Evolutionary conservation across 257 asterid species (phyloP), one percentile per base, ranked within the genome.

Genomic region (Avicennia marina): DNA sequence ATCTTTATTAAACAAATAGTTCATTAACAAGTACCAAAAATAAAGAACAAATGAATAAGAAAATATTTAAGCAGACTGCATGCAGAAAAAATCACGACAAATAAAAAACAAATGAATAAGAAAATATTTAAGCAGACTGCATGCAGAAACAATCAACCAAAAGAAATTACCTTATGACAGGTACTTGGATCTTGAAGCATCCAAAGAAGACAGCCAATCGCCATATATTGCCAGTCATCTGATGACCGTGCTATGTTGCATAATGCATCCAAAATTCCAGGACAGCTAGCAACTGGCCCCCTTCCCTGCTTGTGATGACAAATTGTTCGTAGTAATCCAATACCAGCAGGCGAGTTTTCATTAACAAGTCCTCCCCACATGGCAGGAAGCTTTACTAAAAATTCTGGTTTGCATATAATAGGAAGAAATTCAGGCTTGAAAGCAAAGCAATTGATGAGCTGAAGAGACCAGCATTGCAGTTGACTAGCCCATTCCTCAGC

Each of bases 401-500:
- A 93, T 44, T 93, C 97, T 0, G 75, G 77, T 60, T 80, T 86
- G 76, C 99, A 93, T 33, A 93, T 82, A 24, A 81, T 65, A 8
- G 90, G 77, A 63, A 93, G 83, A 75, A 86, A 89, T 56, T 93
- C 99, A 17, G 95, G 75, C 61, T 93, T 93, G 63, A 93, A 93
- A 59, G 99, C 96, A 58, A 93, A 93, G 60, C 99, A 89, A 65
- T 93, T 93, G 53, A 93, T 89, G 53, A 93, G 96, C 58, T 89
- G 97, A 53, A 93, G 87, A 19, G 99, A 86, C 99, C 99, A 93
- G 62, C 99, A 93, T 73, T 93, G 99, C 48, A 93, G 72, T 75
- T 93, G 99, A 61, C 99, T 93, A 10, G 99, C 97, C 99, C 99
- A 93, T 68, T 93, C 99, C 85, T 93, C 99, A 0, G 99, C 97